Conservation (phyloP, 441 rosid genomes). For the Bocquillonia castaneifolia region DNA sequence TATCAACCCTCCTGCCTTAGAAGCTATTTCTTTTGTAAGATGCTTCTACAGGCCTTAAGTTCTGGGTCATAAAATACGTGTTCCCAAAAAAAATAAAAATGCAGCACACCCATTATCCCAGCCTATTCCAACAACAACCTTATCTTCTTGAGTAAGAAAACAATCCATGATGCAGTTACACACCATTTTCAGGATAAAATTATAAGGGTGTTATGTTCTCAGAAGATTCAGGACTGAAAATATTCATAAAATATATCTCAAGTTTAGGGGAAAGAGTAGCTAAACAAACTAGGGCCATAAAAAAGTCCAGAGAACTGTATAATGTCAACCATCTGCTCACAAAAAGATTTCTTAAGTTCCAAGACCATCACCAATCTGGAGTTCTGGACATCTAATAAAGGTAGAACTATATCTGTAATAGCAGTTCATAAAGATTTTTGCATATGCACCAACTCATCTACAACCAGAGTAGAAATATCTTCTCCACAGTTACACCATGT, state of each 20-base stretch:
- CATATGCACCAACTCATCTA: background rate
- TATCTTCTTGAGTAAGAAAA: background rate
- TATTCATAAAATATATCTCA: background rate
- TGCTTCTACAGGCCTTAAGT: no score
- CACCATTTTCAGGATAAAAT: background rate
- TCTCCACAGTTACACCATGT: background rate
- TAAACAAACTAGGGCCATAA: background rate
- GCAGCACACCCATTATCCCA: background rate
- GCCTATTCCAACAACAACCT: background rate
- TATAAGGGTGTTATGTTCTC: background rate
- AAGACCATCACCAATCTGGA: background rate
- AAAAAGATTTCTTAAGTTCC: background rate
- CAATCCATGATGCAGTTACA: background rate
- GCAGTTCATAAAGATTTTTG: background rate
- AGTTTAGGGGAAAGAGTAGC: background rate
- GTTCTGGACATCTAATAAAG: no score
- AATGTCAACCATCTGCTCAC: background rate
- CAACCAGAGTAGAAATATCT: no score
- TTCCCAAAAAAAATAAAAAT: no score
- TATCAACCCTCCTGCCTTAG: no score
- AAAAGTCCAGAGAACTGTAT: background rate
- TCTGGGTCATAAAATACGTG: no score
- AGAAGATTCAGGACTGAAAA: background rate
- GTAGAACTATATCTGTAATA: background rate
- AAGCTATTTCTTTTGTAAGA: no score